Evolutionary conservation across 768 basidiomycete species (phyloP), one percentile per base, ranked within the genome.

Genomic region (Tulasnella sp.): DNA sequence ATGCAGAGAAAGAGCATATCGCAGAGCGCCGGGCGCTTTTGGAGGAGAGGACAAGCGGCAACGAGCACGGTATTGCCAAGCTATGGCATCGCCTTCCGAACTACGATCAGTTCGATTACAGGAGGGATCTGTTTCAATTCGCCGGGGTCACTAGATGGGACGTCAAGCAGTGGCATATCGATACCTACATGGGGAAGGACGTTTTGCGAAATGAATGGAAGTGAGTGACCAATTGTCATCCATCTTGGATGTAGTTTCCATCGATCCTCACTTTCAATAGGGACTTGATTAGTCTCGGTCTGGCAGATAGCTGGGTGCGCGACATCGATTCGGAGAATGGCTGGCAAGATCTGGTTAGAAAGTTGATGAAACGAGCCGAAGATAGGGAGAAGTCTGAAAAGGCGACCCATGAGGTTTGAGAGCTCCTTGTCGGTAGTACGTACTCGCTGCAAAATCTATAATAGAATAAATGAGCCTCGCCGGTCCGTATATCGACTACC

Each of bases 31-130:
- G 76, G 41, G 64, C 69, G 3, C 73, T 8, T 19, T 15, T 55
- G 15, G 45, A 45, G 38, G 64, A 59, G 10, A 38, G 30, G 4
- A 29, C 52, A 38, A 62, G 63, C 15, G 74, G 66, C 32, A 70
- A 75, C 32, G 65, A 73, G 50, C 62, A 67, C 11, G 66, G 64
- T 26, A 74, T 87, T 29, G 73, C 80, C 21, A 79, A 79, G 54
- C 67, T 67, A 11, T 89, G 84, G 84, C 76, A 80, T 67, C 70
- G 72, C 10, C 74, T 85, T 60, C 69, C 71, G 61, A 72, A 47
- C 13, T 10, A 9, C 47, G 78, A 82, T 55, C 85, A 86, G 66
- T 90, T 81, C 69, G 74, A 77, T 23, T 89, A 91, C 68, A 78
- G 84, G 11, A 81, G 85, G 56, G 73, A 71, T 21, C 69, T 91